Percentiles rank a stretch among this genome's conserved stretches.
These are phyloP conservation scores for Pinus albicaulis DNA, from an alignment of 75 land plant species.

Conservation along the genomic window DNA sequence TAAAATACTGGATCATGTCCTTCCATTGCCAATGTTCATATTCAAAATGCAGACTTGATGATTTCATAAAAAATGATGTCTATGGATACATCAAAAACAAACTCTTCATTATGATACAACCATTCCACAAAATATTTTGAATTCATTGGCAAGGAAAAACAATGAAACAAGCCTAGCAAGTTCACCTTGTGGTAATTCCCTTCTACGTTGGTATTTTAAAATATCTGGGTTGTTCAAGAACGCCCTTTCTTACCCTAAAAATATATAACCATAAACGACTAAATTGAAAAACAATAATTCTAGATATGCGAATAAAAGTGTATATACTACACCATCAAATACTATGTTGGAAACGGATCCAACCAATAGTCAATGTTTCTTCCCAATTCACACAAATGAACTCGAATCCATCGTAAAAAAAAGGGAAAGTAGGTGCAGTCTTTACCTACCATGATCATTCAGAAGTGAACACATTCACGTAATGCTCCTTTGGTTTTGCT, in stretches of 20 bases:
- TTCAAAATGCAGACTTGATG: conserved; percentile 1
- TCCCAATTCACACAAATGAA: too few relatives aligned
- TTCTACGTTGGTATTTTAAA: conserved; percentile 26
- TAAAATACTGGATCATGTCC: background rate
- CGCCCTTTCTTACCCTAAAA: conserved; percentile 30
- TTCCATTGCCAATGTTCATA: background rate
- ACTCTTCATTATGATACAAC: background rate
- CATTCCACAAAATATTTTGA: background rate
- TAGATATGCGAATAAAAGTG: background rate
- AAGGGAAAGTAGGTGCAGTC: background rate
- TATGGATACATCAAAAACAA: conserved; percentile 6
- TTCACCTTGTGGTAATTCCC: conserved; percentile 9
- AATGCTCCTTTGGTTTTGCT: conserved; percentile 30
- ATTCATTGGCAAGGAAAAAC: conserved; percentile 4
- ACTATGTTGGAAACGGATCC: background rate
- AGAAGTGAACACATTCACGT: conserved; percentile 43
- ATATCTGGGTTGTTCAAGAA: conserved; percentile 44
- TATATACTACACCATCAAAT: background rate
- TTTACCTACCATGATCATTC: conserved; percentile 39
- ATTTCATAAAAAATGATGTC: conserved; percentile 1
- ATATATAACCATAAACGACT: background rate
- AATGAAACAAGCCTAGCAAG: background rate
- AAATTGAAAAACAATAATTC: background rate
- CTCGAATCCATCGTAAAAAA: too few relatives aligned
- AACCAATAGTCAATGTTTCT: background rate